Percentiles rank a stretch among this genome's conserved stretches.
Conservation (phyloP, 108 stramenopile genomes). For the Cyclotella atomus region DNA sequence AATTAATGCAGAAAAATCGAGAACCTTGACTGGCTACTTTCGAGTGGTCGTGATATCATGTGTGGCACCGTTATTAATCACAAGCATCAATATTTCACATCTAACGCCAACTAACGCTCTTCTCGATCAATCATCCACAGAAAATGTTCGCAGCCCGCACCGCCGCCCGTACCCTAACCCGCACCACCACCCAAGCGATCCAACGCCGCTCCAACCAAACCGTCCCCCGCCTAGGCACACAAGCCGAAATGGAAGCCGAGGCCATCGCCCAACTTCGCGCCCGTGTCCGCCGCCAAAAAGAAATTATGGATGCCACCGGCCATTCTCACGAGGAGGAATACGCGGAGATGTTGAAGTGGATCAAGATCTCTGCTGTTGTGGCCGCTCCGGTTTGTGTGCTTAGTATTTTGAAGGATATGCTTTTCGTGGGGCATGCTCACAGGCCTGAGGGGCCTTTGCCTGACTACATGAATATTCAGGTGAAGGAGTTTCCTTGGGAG, state of each 20-base stretch:
- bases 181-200: conserved; percentile 1
- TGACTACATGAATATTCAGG: conserved; percentile 92
- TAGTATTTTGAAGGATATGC: conserved; percentile 63
- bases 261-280: conserved; percentile 80
- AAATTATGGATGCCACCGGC: conserved; percentile 61
- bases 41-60: no score
- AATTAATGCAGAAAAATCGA: no score
- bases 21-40: no score
- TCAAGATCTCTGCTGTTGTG: conserved; percentile 80
- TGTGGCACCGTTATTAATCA: no score
- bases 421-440: conserved; percentile 71
- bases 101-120: no score
- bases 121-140: no score
- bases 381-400: conserved; percentile 68
- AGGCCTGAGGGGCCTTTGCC: conserved; percentile 69
- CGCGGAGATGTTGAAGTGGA: conserved; percentile 85
- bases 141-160: not conserved
- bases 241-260: conserved; percentile 76
- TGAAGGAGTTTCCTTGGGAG: conserved; percentile 96
- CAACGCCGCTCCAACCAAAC: conserved; percentile 71
- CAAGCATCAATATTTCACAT: no score
- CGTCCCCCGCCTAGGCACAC: conserved; percentile 71
- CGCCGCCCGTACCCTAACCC: conserved; percentile 15
- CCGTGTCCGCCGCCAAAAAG: conserved; percentile 81
- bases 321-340: conserved; percentile 70